Base-by-base conservation (phyloP, 2,329 filamentous ascomycete genomes). In the Cladosporium sphaerospermum region DNA sequence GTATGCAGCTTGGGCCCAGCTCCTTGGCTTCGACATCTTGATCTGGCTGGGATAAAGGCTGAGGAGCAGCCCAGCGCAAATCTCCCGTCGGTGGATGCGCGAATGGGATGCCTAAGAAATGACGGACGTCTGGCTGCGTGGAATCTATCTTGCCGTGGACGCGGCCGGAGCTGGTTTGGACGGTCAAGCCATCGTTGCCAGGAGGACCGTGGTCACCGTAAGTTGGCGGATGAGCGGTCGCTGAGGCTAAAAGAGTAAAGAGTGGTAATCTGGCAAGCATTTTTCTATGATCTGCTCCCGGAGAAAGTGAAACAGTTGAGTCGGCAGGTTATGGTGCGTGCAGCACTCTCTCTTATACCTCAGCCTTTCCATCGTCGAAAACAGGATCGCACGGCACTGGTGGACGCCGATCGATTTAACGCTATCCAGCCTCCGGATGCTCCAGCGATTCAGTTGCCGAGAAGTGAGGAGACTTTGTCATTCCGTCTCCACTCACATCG, bases 61-160 rank as follows among this genome's bases (percentile, higher is more conserved):
- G 47, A 13, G 61, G 61, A n/a, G 62, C 54, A 13, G 48, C 55
- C 54, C 59, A 63, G 18, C 62, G 55, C 11, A 61, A 49, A 32
- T 56, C 45, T 19, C 60, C 62, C 11, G 58, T 45, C 10, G 62
- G 62, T 8, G 61, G 61, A 23, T 56, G 47, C 11, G 60, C 62
- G 44, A 57, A 63, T n/a, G 61, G 61, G 7, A 64, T 56, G n/a
- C 61, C 58, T 11, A 61, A 54, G 49, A 60, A 64, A 23, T 63
- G 59, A 23, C 83, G 82, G 73, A 80, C 83, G 6, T 78, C 80
- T 3, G 83, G 84, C 71, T 88, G 87, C 54, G 85, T 75, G 0
- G 81, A 83, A 52, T 88, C 66, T 69, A 76, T 74, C 60, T 78
- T 78, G 62, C 75, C 74, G 59, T 72, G 54, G 42, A 18, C 39